A percentile compares a stretch with the other conserved stretches of the same genome.
Evolutionary conservation across 345 rosid genomes (phyloP).

Genomic region (Syzygium grande): DNA sequence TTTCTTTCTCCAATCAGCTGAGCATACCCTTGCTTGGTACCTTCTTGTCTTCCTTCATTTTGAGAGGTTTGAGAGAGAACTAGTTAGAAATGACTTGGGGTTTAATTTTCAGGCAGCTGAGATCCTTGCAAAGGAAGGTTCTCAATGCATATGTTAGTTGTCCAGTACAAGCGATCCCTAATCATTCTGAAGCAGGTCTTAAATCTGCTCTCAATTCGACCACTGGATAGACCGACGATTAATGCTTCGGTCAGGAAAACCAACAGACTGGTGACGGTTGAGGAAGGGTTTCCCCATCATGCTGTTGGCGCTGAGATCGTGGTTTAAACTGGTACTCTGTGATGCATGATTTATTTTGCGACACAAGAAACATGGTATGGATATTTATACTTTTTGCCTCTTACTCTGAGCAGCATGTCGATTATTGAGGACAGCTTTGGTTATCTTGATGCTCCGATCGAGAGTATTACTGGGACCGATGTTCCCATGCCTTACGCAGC

Average conservation of each 20-base stretch:
- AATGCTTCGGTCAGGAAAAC: constrained; percentile 87
- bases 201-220: constrained; percentile 82
- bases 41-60: background rate
- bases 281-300: constrained; percentile 92
- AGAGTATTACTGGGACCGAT: constrained; percentile 88
- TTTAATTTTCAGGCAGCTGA: constrained; percentile 63
- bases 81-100: background rate
- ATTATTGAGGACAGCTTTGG: constrained; percentile 81
- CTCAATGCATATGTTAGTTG: background rate
- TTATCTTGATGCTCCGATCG: constrained; percentile 79
- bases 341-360: background rate
- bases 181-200: constrained; percentile 40
- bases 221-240: constrained; percentile 72
- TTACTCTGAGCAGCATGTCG: constrained; percentile 36
- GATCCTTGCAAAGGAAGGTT: constrained; percentile 76
- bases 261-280: constrained; percentile 85
- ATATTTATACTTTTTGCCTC: background rate
- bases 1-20: background rate
- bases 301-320: constrained; percentile 90
- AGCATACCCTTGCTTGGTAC: background rate
- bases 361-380: background rate
- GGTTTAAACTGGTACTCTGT: constrained; percentile 15
- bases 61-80: background rate
- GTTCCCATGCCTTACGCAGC: constrained; percentile 92
- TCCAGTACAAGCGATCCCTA: background rate